A percentile compares a stretch with the other conserved stretches of the same genome.
These are phyloP conservation scores for Exophiala sideris DNA, from an alignment of 2,329 filamentous ascomycete species.

Conservation along the genomic window DNA sequence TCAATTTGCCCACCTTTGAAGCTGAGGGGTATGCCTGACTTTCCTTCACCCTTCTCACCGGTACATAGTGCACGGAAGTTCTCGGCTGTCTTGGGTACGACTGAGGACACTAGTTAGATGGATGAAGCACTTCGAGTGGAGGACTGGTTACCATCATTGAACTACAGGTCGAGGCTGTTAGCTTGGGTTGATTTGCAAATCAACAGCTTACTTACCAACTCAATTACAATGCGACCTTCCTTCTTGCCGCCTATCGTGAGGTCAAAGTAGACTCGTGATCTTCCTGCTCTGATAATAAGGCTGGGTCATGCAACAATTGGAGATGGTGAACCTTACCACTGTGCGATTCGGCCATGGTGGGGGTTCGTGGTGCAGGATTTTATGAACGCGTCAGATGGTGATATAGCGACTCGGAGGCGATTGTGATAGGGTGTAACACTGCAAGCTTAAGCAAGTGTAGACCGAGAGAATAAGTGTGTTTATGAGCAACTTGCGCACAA, in stretches of 20 bases:
- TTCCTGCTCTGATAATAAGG: slow-evolving; percentile 43
- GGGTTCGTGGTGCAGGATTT: background rate
- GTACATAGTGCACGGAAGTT: slow-evolving; percentile 96
- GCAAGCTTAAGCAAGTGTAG: background rate
- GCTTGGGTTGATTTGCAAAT: background rate
- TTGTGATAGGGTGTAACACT: background rate
- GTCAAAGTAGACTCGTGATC: slow-evolving; percentile 89
- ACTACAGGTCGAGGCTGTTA: slow-evolving; percentile 11
- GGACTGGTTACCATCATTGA: slow-evolving; percentile 21
- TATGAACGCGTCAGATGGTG: background rate
- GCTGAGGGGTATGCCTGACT: slow-evolving; percentile 77
- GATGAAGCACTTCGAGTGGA: background rate
- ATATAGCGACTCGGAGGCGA: background rate
- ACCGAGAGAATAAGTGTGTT: background rate
- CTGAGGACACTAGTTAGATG: slow-evolving; percentile 51
- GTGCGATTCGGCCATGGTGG: slow-evolving; percentile 16
- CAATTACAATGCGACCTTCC: slow-evolving; percentile 78
- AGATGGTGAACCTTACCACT: slow-evolving; percentile 17
- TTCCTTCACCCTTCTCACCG: slow-evolving; percentile 84
- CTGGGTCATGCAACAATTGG: background rate
- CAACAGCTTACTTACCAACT: slow-evolving; percentile 60
- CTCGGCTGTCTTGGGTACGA: slow-evolving; percentile 91
- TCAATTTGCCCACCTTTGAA: slow-evolving; percentile 64
- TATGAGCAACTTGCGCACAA: slow-evolving; percentile 9
- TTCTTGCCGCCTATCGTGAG: slow-evolving; percentile 72